Percentiles rank a stretch among this genome's conserved stretches.
These are phyloP conservation scores for Diaporthe destruens DNA, from an alignment of 2,329 filamentous ascomycete species.

Conservation along the genomic window DNA sequence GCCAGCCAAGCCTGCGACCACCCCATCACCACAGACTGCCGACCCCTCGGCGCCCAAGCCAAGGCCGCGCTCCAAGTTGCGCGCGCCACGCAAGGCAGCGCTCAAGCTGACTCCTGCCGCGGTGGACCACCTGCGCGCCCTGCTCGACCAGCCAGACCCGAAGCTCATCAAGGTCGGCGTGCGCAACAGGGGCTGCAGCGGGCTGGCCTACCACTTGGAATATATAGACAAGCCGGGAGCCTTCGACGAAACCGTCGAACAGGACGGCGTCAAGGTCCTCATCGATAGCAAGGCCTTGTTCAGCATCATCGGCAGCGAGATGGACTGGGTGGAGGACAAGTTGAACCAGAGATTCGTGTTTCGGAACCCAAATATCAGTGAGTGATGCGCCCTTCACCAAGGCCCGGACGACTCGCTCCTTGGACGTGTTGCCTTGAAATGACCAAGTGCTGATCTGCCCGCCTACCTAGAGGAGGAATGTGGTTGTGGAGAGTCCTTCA, in stretches of 20 bases:
- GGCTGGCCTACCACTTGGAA: constrained; percentile 91
- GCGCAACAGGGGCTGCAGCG: constrained; percentile 93
- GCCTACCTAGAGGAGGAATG: constrained; percentile 84
- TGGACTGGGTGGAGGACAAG: constrained; percentile 99
- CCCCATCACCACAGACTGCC: constrained; percentile 50
- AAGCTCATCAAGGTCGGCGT: constrained; percentile 96
- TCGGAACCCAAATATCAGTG: constrained; percentile 97
- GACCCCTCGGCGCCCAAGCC: constrained; percentile 66
- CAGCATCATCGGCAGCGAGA: constrained; percentile 98
- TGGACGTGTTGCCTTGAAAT: neutral
- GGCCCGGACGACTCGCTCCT: neutral
- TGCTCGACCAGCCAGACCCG: constrained; percentile 87
- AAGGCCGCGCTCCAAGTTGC: constrained; percentile 68
- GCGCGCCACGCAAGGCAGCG: constrained; percentile 84
- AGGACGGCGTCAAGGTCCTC: constrained; percentile 94
- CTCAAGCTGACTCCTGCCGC: constrained; percentile 87
- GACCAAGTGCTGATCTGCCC: neutral
- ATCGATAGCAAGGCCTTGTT: constrained; percentile 98
- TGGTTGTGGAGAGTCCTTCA: constrained; percentile 96
- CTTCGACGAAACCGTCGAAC: constrained; percentile 93
- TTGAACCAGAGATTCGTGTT: constrained; percentile 93
- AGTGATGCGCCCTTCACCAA: constrained; percentile 57
- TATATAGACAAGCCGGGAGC: constrained; percentile 91
- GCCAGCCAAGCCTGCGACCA: constrained; percentile 20
- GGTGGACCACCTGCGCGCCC: constrained; percentile 79